Evolutionary conservation across 108 stramenopile species (phyloP).

Genomic region (Nannochloropsis gaditana): DNA sequence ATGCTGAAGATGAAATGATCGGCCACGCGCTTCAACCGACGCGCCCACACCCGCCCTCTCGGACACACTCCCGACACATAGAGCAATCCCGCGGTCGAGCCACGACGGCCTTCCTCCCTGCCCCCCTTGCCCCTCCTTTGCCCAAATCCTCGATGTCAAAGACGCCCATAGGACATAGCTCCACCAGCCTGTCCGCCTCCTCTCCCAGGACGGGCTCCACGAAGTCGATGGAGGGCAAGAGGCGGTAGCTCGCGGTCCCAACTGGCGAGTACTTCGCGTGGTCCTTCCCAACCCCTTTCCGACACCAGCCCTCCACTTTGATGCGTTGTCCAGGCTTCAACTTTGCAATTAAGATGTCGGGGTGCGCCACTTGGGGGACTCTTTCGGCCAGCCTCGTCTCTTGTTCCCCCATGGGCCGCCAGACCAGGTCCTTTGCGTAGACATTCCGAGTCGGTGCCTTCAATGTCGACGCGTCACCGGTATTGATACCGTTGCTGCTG

Average conservation of each 20-base stretch:
- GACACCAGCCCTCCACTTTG: conserved; percentile 56
- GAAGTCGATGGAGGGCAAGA: conserved; percentile 65
- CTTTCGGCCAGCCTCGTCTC: conserved; percentile 48
- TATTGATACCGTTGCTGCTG: neutral
- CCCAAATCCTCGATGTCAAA: conserved; percentile 59
- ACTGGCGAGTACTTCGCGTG: conserved; percentile 97
- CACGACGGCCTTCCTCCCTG: conserved; percentile 57
- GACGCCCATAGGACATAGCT: conserved; percentile 72
- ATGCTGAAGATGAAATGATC: conserved; percentile 95
- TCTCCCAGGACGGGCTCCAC: conserved; percentile 63
- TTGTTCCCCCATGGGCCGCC: conserved; percentile 45
- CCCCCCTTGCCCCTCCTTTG: conserved; percentile 18
- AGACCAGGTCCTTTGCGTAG: conserved; percentile 48
- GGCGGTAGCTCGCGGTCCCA: conserved; percentile 86
- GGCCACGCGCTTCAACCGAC: conserved; percentile 75
- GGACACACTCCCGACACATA: conserved; percentile 92
- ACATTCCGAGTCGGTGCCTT: conserved; percentile 18
- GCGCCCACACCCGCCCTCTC: conserved; percentile 65
- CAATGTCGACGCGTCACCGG: neutral
- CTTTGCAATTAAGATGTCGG: conserved; percentile 90
- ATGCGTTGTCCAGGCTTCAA: conserved; percentile 89
- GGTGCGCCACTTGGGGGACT: conserved; percentile 61
- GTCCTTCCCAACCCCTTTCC: conserved; percentile 80
- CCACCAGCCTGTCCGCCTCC: conserved; percentile 72
- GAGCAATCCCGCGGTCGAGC: conserved; percentile 85